Evolutionary conservation across 2,329 filamentous ascomycete genomes (phyloP), one percentile per base, ranked within the genome.

Genomic region (Penicillium capsulatum): DNA sequence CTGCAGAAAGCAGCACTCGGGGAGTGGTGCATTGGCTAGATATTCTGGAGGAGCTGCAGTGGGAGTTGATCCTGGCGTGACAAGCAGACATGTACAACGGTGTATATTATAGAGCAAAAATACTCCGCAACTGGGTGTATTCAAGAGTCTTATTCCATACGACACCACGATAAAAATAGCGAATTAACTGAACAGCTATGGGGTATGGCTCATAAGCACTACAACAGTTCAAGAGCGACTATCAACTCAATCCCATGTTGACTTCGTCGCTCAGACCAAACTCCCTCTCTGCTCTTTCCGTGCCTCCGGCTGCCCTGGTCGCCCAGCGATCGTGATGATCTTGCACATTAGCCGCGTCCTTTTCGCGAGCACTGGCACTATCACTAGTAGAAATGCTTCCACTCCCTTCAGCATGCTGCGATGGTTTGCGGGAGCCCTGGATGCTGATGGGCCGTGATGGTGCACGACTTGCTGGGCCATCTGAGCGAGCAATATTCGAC

Each of bases 241-340:
- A 4, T 71, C 61, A 91, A 63, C 91, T 87, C 51, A 94, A 68
- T 20, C 81, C 84, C 84, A 94, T 92, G 55, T 83, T 75, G 16
- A 84, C 80, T 58, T 94, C 88, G 60, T 95, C 89, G 1, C 86
- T 85, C 34, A 94, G 76, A 0, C 86, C 86, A 81, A 88, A 89
- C 51, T 69, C 81, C 51, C 51, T 67, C 60, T 61, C 65, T 15
- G 63, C 73, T 39, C 72, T 61, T 37, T 70, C 67, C 9, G 76
- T 79, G 70, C 48, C 72, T 65, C 48, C 73, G 59, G 50, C 73
- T 71, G 63, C 80, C 70, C 55, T 78, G 65, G 61, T 76, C 69
- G 69, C 61, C 59, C 73, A 75, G 31, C 63, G 67, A 59, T 74
- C 71, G 30, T 74, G 61, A 53, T 73, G 74, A 45, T 76, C 70